Conservation (phyloP, 345 rosid genomes). For the Angophora floribunda region DNA sequence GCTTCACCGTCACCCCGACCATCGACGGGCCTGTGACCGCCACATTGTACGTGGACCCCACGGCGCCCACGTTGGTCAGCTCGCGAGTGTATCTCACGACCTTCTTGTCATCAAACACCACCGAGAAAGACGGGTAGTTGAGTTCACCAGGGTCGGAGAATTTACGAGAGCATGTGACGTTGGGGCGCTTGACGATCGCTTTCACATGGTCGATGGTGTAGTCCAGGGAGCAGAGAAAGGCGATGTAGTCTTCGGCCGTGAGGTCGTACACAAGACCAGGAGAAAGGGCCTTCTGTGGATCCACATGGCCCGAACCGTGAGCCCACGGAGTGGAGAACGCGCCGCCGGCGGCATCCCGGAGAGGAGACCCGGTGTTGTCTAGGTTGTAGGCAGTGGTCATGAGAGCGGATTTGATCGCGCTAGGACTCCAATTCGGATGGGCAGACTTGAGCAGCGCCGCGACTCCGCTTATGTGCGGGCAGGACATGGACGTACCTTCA, state of each 20-base stretch:
- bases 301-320: conserved; percentile 82
- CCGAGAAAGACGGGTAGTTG: conserved; percentile 88
- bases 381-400: conserved; percentile 61
- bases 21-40: conserved; percentile 30
- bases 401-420: conserved; percentile 82
- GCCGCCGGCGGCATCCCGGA: conserved; percentile 59
- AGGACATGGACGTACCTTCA: conserved; percentile 95
- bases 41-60: conserved; percentile 44
- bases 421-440: conserved; percentile 85
- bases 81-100: conserved; percentile 67
- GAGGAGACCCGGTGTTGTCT: conserved; percentile 66
- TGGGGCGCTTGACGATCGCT: conserved; percentile 57
- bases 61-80: conserved; percentile 74
- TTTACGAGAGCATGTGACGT: conserved; percentile 42
- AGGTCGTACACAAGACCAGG: conserved; percentile 85
- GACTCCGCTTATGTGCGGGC: conserved; percentile 90
- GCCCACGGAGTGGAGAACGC: conserved; percentile 50
- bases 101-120: conserved; percentile 51
- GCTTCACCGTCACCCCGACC: conserved; percentile 52
- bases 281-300: conserved; percentile 65
- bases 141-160: conserved; percentile 67
- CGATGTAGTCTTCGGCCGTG: conserved; percentile 50
- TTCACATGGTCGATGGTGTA: conserved; percentile 51
- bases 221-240: conserved; percentile 71
- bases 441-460: conserved; percentile 87